phyloP scores from a whole-genome alignment of 179 eudicot genomes.

The Nepenthes alata region DNA sequence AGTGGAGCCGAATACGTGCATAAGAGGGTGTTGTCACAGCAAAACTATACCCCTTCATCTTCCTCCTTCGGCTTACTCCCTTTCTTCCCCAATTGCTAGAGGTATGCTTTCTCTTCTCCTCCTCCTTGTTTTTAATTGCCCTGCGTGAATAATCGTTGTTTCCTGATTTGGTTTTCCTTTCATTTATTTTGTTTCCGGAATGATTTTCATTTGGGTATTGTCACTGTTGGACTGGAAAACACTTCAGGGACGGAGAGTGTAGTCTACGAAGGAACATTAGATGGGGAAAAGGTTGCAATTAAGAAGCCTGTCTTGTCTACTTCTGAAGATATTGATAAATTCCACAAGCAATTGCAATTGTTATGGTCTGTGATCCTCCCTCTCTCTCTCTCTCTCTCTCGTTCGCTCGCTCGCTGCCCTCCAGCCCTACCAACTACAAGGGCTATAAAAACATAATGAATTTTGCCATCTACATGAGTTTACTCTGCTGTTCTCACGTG shows the following conservation, averaged over 20 bases:
- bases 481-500: not conserved
- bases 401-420: no score
- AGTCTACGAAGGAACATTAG: conserved; percentile 66
- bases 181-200: not conserved
- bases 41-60: conserved; percentile 70
- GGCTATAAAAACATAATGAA: not conserved
- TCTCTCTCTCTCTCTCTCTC: no score
- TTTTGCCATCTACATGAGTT: not conserved
- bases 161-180: not conserved
- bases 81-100: conserved; percentile 63
- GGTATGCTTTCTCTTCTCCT: conserved; percentile 26
- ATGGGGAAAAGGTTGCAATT: conserved; percentile 63
- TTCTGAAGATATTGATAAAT: conserved; percentile 68
- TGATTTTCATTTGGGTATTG: conserved; percentile 2
- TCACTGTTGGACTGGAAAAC: no score
- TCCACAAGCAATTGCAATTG: conserved; percentile 76
- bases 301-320: conserved; percentile 85
- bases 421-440: not conserved
- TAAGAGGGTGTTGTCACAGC: conserved; percentile 85
- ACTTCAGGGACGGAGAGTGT: conserved; percentile 73
- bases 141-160: not conserved
- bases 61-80: conserved; percentile 50
- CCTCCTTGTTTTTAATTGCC: not conserved
- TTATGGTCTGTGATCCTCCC: conserved; percentile 35
- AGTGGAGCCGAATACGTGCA: conserved; percentile 69